Percentiles rank a stretch among this genome's conserved stretches.
Evolutionary conservation across 2,329 filamentous ascomycete genomes (phyloP).

Genomic region (Penicillium sp.): DNA sequence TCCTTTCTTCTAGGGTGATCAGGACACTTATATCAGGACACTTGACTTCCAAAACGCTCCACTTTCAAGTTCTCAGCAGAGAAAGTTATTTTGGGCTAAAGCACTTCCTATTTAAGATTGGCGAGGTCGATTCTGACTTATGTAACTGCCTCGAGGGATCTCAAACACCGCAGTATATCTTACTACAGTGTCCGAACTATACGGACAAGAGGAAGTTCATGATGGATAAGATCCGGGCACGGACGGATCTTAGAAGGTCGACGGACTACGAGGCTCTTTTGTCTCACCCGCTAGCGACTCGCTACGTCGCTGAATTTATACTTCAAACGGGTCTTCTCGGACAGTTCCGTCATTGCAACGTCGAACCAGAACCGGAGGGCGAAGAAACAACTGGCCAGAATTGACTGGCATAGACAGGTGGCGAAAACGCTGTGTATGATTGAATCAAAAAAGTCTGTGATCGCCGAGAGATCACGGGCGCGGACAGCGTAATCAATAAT

Average conservation of each 20-base stretch:
- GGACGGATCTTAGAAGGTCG: neutral
- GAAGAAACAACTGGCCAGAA: neutral
- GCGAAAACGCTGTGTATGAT: neutral
- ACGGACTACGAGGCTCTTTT: neutral
- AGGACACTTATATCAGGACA: too few species aligned
- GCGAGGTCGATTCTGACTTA: neutral
- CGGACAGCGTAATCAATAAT: too few species aligned
- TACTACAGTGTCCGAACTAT: neutral
- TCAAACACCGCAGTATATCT: slow-evolving; percentile 3
- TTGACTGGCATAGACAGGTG: neutral
- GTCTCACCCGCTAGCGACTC: neutral
- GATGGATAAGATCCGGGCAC: neutral
- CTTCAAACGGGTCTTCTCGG: neutral
- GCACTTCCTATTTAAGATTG: slow-evolving; percentile 12
- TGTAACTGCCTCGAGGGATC: slow-evolving; percentile 2
- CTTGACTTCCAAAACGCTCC: too few species aligned
- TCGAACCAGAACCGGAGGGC: neutral
- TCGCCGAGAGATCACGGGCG: neutral
- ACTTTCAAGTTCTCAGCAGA: too few species aligned
- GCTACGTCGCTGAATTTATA: neutral
- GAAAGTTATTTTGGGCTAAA: neutral
- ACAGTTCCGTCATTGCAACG: neutral
- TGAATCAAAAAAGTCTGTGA: neutral
- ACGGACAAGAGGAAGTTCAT: neutral
- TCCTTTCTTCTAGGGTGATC: too few species aligned